phyloP scores from a whole-genome alignment of 208 protist genomes.

The Leishmania major region DNA sequence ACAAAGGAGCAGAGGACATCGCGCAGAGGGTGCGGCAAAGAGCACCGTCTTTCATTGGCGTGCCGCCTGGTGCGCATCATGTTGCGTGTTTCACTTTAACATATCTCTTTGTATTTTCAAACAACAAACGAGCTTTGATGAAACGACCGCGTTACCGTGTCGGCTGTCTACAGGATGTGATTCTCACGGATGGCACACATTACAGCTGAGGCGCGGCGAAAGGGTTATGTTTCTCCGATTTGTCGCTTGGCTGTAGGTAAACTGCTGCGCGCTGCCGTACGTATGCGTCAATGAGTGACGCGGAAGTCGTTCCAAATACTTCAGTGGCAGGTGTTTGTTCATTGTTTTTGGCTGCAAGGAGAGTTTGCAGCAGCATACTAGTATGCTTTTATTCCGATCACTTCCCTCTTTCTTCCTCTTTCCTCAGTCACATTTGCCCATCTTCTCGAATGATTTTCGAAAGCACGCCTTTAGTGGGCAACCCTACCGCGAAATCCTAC shows the following conservation, averaged over 20 bases:
- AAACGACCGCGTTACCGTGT: neutral
- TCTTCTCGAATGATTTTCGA: slow-evolving; percentile 28
- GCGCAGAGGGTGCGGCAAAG: neutral
- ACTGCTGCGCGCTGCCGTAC: neutral
- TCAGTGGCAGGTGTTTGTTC: neutral
- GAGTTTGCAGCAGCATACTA: neutral
- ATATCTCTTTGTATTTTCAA: slow-evolving; percentile 13
- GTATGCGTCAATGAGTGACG: neutral
- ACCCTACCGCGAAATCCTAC: slow-evolving; percentile 16
- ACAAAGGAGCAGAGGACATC: neutral
- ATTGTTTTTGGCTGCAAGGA: neutral
- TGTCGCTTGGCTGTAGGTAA: neutral
- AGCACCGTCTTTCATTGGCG: neutral
- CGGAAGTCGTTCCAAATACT: neutral
- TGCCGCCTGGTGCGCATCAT: neutral
- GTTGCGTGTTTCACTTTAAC: slow-evolving; percentile 5
- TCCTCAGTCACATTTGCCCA: neutral
- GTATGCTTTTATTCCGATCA: neutral
- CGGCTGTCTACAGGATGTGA: neutral
- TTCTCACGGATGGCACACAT: neutral
- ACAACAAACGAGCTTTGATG: neutral
- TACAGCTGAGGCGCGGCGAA: neutral
- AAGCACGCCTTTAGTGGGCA: slow-evolving; percentile 24
- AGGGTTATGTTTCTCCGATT: neutral
- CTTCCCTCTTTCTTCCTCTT: slow-evolving; percentile 13